phyloP scores from a whole-genome alignment of 1,284 basidiomycete genomes.

The Trichosporon ovoides region DNA sequence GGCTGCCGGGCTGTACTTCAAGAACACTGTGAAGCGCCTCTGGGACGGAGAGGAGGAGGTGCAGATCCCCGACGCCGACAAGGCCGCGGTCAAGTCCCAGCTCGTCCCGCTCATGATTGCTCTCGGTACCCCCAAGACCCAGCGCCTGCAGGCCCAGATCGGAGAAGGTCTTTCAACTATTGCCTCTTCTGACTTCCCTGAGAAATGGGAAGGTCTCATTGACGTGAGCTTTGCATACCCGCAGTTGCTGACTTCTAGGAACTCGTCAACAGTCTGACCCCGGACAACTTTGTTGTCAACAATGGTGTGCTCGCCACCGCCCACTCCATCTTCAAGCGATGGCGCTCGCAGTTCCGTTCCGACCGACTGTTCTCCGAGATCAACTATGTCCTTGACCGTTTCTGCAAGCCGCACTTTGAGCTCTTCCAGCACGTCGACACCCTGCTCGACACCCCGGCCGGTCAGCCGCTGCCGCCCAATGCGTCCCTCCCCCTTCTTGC shows the following conservation, averaged over 20 bases:
- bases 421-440: constrained; percentile 62
- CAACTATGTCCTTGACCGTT: constrained; percentile 81
- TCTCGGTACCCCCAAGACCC: constrained; percentile 48
- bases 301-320: constrained; percentile 87
- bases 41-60: constrained; percentile 61
- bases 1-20: constrained; percentile 78
- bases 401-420: constrained; percentile 75
- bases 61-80: constrained; percentile 44
- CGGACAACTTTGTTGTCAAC: constrained; percentile 76
- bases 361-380: constrained; percentile 85
- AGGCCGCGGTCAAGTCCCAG: constrained; percentile 52
- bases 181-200: constrained; percentile 80
- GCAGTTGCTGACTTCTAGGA: constrained; percentile 55
- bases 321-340: constrained; percentile 89
- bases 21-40: constrained; percentile 74
- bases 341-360: constrained; percentile 85
- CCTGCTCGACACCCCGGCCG: constrained; percentile 47
- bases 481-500: constrained; percentile 54
- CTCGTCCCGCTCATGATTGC: constrained; percentile 55
- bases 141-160: constrained; percentile 61
- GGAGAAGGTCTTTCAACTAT: constrained; percentile 84
- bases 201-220: constrained; percentile 75
- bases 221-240: constrained; percentile 57
- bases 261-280: constrained; percentile 72
- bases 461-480: constrained; percentile 43